These are phyloP conservation scores for Salix arbutifolia DNA, from an alignment of 345 rosid species.

Conservation along the genomic window DNA sequence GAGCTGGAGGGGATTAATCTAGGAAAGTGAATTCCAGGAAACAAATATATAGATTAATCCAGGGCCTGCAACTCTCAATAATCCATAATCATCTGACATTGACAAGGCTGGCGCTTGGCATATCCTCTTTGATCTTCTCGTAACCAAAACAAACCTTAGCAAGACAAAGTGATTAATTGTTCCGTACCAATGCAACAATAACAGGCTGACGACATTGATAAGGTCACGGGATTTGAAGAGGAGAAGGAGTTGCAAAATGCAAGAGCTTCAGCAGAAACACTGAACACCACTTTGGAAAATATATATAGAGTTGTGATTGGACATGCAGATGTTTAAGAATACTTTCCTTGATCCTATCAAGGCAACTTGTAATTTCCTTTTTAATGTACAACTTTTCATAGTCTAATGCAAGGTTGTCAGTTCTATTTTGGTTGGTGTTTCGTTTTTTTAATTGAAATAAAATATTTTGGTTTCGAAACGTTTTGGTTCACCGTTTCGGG, in stretches of 20 bases:
- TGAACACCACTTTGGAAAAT: slow-evolving; percentile 27
- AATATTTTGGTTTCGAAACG: too few species aligned
- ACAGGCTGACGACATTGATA: not conserved
- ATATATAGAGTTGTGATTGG: too few species aligned
- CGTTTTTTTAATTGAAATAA: too few species aligned
- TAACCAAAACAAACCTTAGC: not conserved
- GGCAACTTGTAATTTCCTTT: too few species aligned
- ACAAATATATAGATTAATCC: too few species aligned
- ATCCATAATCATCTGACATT: not conserved
- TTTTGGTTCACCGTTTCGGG: too few species aligned
- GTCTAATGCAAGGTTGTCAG: too few species aligned
- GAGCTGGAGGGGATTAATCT: not conserved
- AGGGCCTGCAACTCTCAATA: not conserved
- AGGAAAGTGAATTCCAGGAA: too few species aligned
- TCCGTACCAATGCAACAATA: not conserved
- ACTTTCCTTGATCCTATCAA: too few species aligned
- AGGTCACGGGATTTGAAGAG: slow-evolving; percentile 2
- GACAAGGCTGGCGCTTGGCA: not conserved
- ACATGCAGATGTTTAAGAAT: too few species aligned
- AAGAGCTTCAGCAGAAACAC: slow-evolving; percentile 30
- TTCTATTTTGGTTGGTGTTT: too few species aligned
- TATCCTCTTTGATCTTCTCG: not conserved
- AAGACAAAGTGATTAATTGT: not conserved
- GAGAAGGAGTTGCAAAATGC: slow-evolving; percentile 28
- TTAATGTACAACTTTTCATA: too few species aligned